Evolutionary conservation across 345 rosid species (phyloP), one percentile per base, ranked within the genome.

Genomic region (Salix suchowensis): DNA sequence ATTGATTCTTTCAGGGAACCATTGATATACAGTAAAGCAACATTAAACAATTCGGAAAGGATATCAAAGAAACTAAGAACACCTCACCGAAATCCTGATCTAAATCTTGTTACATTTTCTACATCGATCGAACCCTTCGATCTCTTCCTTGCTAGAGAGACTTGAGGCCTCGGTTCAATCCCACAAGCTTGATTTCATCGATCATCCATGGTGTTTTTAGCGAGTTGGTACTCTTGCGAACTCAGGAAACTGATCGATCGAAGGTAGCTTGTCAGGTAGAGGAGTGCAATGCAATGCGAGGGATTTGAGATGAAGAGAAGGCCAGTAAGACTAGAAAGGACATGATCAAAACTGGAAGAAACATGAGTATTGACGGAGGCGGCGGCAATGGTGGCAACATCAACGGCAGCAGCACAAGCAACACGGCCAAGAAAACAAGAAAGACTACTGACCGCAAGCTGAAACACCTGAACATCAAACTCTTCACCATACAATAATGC

Each of bases 311-410:
- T 7, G 68, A 34, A 16, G 72, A 69, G 48, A 69, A 44, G 23
- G 72, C 72, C 18, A 69, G 13, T 2, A 28, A 13, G 2, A 69
- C 11, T 14, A 69, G 72, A 28, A 69, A 26, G 23, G 18, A 44
- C 72, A 69, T 40, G 52, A 69, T 40, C 54, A 69, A 14, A 42
- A 69, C 55, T 14, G 72, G 72, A n/a, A 69, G 58, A 12, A 23
- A 44, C 26, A 69, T 14, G 0, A 69, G 11, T 15, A 69, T 13
- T 18, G 54, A 23, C 1, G 72, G 55, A 12, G 72, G 72, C 18
- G 55, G 72, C 0, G 72, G 72, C 54, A 69, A 24, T 16, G 72
- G 72, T 28, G 72, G 72, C 72, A 69, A 24, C 24, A 69, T 5
- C 58, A 40, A 26, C 55, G 72, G 72, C 52, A 44, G 54, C 44